phyloP scores from a whole-genome alignment of 257 asterid genomes.

The Jaltomata sinuosa region DNA sequence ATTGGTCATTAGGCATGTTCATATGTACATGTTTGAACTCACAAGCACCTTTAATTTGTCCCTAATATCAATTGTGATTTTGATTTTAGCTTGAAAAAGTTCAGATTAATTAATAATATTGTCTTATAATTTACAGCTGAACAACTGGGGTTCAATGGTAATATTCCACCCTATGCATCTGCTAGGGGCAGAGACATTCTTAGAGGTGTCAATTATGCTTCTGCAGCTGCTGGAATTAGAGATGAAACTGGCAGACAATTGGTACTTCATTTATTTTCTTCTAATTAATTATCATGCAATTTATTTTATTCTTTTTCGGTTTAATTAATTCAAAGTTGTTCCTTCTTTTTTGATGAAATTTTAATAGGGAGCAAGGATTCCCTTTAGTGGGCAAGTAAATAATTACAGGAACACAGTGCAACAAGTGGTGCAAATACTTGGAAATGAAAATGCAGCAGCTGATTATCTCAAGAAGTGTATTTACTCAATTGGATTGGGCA shows the following conservation, averaged over 20 bases:
- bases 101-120: background rate
- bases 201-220: constrained; percentile 43
- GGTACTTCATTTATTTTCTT: background rate
- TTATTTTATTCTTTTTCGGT: background rate
- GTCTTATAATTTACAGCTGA: constrained; percentile 15
- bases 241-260: constrained; percentile 13
- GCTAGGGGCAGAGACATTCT: constrained; percentile 17
- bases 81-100: background rate
- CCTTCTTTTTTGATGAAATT: too few species aligned
- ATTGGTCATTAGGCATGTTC: background rate
- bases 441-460: background rate
- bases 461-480: constrained; percentile 6
- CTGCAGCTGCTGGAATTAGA: constrained; percentile 39
- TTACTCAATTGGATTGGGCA: constrained; percentile 14
- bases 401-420: background rate
- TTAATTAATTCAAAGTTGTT: background rate
- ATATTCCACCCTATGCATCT: constrained; percentile 30
- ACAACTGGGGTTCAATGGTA: constrained; percentile 19
- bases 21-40: background rate
- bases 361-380: constrained; percentile 5
- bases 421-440: background rate
- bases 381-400: constrained; percentile 8
- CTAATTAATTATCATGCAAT: background rate
- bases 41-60: background rate
- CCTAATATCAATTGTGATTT: background rate